Percentiles rank a stretch among this genome's conserved stretches.
Evolutionary conservation across 257 asterid species (phyloP).

Genomic region (Jacaranda mimosifolia): DNA sequence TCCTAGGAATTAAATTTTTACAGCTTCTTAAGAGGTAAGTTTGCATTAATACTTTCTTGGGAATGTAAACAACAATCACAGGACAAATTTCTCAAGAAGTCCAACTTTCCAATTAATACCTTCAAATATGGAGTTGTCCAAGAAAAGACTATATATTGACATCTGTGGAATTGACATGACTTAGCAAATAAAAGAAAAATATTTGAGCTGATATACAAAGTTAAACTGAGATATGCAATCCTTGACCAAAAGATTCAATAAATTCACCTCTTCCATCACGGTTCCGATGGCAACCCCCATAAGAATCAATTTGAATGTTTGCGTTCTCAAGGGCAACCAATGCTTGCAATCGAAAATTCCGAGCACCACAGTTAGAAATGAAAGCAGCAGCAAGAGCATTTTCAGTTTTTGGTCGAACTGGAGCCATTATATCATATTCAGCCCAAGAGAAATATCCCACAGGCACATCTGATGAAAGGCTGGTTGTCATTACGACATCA

Average conservation of each 20-base stretch:
- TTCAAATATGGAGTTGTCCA: background rate
- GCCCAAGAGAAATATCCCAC: constrained; percentile 99
- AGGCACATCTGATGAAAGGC: constrained; percentile 99
- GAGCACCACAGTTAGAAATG: constrained; percentile 95
- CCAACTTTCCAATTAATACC: background rate
- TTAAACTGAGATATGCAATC: background rate
- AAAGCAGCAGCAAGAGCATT: constrained; percentile 89
- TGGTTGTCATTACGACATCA: constrained; percentile 88
- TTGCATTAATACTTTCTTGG: background rate
- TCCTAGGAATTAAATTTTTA: background rate
- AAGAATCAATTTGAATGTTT: constrained; percentile 80
- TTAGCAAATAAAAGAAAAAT: background rate
- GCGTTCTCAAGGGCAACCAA: constrained; percentile 83
- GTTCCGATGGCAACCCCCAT: constrained; percentile 89
- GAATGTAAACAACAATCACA: background rate
- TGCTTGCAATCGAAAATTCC: constrained; percentile 90
- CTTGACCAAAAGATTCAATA: constrained; percentile 17
- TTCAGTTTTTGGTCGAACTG: constrained; percentile 84
- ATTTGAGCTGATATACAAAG: background rate
- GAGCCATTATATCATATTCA: constrained; percentile 97
- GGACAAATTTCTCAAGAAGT: background rate
- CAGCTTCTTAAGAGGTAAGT: background rate
- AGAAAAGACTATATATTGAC: background rate
- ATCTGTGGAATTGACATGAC: background rate
- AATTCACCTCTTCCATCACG: constrained; percentile 79